A percentile compares a stretch with the other conserved stretches of the same genome.
phyloP scores from a whole-genome alignment of 2,329 filamentous ascomycete genomes.

The Pleurostoma richardsiae region DNA sequence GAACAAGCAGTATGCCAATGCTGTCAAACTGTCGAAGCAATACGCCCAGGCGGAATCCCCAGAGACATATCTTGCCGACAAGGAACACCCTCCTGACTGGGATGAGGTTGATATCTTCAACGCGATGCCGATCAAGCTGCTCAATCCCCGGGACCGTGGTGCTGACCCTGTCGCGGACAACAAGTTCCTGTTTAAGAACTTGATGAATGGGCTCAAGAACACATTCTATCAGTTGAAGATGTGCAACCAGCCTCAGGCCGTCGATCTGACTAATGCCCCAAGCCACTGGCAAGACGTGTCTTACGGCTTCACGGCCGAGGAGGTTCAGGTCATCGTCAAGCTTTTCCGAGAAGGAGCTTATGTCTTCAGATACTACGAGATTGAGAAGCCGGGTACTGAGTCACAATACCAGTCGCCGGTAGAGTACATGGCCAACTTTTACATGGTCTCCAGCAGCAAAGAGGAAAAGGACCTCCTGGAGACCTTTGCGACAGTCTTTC shows the following conservation, averaged over 20 bases:
- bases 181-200: conserved; percentile 94
- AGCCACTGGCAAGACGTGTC: conserved; percentile 93
- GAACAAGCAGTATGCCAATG: conserved; percentile 94
- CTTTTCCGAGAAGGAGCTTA: conserved; percentile 94
- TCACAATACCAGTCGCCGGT: conserved; percentile 74
- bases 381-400: conserved; percentile 72
- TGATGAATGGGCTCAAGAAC: conserved; percentile 93
- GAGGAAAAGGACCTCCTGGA: conserved; percentile 97
- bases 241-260: conserved; percentile 70
- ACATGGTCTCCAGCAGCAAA: conserved; percentile 88
- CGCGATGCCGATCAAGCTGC: conserved; percentile 92
- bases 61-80: conserved; percentile 82
- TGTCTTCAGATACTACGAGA: conserved; percentile 95
- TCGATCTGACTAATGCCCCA: conserved; percentile 75
- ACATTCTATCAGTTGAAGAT: conserved; percentile 92
- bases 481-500: conserved; percentile 96
- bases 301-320: conserved; percentile 94
- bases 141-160: conserved; percentile 82
- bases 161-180: conserved; percentile 92
- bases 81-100: conserved; percentile 81
- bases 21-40: conserved; percentile 80
- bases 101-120: conserved; percentile 97
- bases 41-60: conserved; percentile 57
- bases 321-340: conserved; percentile 94
- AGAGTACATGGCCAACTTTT: conserved; percentile 90